Evolutionary conservation across 1,284 basidiomycete species (phyloP), one percentile per base, ranked within the genome.

Genomic region (Takashimella tepidaria): DNA sequence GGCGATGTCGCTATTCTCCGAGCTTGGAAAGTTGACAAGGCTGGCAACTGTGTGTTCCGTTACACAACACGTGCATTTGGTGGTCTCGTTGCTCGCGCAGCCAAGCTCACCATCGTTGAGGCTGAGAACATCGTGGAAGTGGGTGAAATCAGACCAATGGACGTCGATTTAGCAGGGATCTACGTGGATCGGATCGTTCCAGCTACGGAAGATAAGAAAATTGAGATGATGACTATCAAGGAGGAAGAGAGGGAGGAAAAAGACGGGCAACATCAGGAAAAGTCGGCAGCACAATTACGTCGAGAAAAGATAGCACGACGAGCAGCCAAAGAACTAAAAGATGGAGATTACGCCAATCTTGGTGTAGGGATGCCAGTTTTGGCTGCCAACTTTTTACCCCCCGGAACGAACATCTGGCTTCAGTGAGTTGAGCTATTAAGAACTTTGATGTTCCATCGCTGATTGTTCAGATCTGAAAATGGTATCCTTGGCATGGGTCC

Each of bases 401-500:
- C 84, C 47, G 87, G 84, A 49, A 84, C 89, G n/a, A 83, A 83
- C 51, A 89, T 96, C 40, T 92, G 89, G 88, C 72, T 93, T 66
- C 92, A 97, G 75, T 91, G 42, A 66, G 45, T 31, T 61, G 61
- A 37, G 59, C 62, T 19, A n/a, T n/a, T n/a, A n/a, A n/a, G n/a
- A n/a, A n/a, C n/a, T n/a, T n/a, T n/a, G n/a, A n/a, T n/a, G n/a
- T n/a, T n/a, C n/a, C n/a, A n/a, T 37, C 31, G 31, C 31, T 37
- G 31, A 37, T 37, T 37, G 10, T 8, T 37, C 31, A 37, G 31
- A 37, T 37, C 88, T 66, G 92, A 97, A 80, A 97, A 97, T 67
- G 92, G 92, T 55, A 88, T 96, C 58, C 79, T 97, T 59, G 92
- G 91, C 46, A 92, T 96, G 89, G 92, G 92, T 2, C 91, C 92